Evolutionary conservation across 164 flowering plant genomes (phyloP).

Genomic region (Magnolia sinica): DNA sequence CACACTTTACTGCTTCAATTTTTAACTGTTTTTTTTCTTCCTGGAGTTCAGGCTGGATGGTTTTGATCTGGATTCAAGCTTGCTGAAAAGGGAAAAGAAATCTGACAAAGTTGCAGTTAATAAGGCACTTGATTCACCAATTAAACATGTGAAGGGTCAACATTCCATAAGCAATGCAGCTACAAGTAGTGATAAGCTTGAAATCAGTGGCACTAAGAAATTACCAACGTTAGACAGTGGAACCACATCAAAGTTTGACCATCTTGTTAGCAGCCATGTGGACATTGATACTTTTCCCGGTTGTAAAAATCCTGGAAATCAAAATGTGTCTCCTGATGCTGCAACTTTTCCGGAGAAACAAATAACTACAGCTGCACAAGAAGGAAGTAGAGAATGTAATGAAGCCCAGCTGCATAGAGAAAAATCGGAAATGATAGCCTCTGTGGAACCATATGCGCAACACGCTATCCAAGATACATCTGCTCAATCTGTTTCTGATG

Average conservation of each 20-base stretch:
- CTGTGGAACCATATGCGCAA: slow-evolving; percentile 20
- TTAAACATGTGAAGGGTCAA: slow-evolving; percentile 18
- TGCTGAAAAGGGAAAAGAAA: slow-evolving; percentile 31
- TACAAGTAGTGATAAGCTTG: slow-evolving; percentile 18
- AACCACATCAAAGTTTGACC: slow-evolving; percentile 23
- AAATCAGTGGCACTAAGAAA: slow-evolving; percentile 17
- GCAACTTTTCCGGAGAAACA: slow-evolving; percentile 23
- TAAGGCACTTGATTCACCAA: slow-evolving; percentile 8
- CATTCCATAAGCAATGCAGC: slow-evolving; percentile 14
- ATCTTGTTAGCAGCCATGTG: slow-evolving; percentile 2
- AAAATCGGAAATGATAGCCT: slow-evolving; percentile 12
- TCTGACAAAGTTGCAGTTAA: slow-evolving; percentile 26
- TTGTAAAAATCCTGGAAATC: slow-evolving; percentile 16
- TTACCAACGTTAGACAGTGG: slow-evolving; percentile 20
- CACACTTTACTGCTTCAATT: neutral
- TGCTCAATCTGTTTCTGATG: slow-evolving; percentile 15
- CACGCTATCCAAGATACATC: slow-evolving; percentile 17
- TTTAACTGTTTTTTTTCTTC: slow-evolving; percentile 11
- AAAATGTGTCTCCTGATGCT: slow-evolving; percentile 14
- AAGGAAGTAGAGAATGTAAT: slow-evolving; percentile 5
- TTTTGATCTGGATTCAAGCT: slow-evolving; percentile 51
- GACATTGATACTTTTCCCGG: slow-evolving; percentile 20
- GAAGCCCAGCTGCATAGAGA: slow-evolving; percentile 11
- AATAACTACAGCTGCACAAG: slow-evolving; percentile 14
- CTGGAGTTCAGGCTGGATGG: slow-evolving; percentile 43